These are phyloP conservation scores for Sporothrix curviconia DNA, from an alignment of 2,329 filamentous ascomycete genomes.

Conservation along the genomic window DNA sequence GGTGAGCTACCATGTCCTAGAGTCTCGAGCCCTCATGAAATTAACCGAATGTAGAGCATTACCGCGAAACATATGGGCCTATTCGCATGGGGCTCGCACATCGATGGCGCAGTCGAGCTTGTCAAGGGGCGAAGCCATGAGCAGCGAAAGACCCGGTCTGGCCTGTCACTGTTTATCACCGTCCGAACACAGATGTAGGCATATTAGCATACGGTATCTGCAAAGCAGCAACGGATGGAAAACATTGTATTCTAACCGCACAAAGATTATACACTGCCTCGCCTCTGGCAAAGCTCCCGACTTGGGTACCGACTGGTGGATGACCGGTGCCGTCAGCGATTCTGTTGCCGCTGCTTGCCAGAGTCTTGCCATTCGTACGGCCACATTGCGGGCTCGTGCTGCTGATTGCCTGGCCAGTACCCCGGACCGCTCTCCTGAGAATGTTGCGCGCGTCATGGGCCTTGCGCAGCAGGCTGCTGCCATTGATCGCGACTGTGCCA, in stretches of 20 bases:
- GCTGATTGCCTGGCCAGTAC: constrained; percentile 43
- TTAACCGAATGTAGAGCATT: constrained; percentile 39
- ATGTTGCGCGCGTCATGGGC: constrained; percentile 43
- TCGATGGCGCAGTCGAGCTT: constrained; percentile 57
- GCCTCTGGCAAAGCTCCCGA: constrained; percentile 45
- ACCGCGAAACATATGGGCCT: constrained; percentile 47
- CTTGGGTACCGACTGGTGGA: constrained; percentile 56
- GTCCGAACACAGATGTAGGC: constrained; percentile 58
- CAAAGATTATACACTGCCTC: constrained; percentile 54
- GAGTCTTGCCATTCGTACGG: constrained; percentile 46
- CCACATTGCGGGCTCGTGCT: constrained; percentile 49
- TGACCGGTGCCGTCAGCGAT: constrained; percentile 46
- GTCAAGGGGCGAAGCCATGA: constrained; percentile 51
- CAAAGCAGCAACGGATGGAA: no score
- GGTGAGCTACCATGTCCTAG: constrained; percentile 23
- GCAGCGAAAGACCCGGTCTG: constrained; percentile 47
- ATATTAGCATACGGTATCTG: no score
- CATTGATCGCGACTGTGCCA: constrained; percentile 45
- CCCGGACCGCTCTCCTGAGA: constrained; percentile 39
- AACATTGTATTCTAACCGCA: neutral
- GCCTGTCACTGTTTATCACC: constrained; percentile 50
- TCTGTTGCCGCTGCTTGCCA: constrained; percentile 42
- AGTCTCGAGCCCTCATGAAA: no score
- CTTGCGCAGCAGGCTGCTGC: constrained; percentile 46
- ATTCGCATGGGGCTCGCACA: constrained; percentile 56